These are phyloP conservation scores for Aurinia saxatilis DNA, from an alignment of 345 rosid species.

Conservation along the genomic window DNA sequence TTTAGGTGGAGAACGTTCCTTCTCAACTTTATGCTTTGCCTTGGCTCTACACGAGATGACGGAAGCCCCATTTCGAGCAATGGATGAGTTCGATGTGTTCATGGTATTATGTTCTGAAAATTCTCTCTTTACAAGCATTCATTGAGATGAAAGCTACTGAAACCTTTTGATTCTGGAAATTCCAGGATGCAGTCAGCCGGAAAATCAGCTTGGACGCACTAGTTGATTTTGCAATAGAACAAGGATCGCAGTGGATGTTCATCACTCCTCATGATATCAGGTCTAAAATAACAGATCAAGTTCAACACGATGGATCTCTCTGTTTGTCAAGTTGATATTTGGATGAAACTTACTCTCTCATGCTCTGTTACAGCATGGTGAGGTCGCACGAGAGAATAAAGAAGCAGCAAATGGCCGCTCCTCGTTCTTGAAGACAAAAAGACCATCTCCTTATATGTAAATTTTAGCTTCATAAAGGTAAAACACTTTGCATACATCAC, in stretches of 20 bases:
- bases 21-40: conserved; percentile 92
- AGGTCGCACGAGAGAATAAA: conserved; percentile 57
- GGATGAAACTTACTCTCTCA: not conserved
- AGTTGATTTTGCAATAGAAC: conserved; percentile 74
- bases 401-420: conserved; percentile 96
- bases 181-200: conserved; percentile 91
- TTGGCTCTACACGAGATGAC: conserved; percentile 90
- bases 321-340: not conserved
- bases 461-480: not conserved
- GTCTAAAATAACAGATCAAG: conserved; percentile 25
- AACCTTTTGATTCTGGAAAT: not conserved
- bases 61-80: conserved; percentile 93
- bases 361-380: conserved; percentile 55
- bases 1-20: conserved; percentile 95
- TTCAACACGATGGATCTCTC: not conserved
- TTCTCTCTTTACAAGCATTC: not conserved
- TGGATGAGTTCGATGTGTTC: conserved; percentile 99
- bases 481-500: not conserved
- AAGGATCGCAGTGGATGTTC: conserved; percentile 93
- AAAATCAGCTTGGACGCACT: conserved; percentile 88
- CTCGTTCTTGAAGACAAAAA: conserved; percentile 55
- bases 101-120: conserved; percentile 48
- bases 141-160: not conserved
- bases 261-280: conserved; percentile 98
- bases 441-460: not conserved